Base-by-base conservation (phyloP, 2,329 filamentous ascomycete genomes). In the Colletotrichum liriopes region DNA sequence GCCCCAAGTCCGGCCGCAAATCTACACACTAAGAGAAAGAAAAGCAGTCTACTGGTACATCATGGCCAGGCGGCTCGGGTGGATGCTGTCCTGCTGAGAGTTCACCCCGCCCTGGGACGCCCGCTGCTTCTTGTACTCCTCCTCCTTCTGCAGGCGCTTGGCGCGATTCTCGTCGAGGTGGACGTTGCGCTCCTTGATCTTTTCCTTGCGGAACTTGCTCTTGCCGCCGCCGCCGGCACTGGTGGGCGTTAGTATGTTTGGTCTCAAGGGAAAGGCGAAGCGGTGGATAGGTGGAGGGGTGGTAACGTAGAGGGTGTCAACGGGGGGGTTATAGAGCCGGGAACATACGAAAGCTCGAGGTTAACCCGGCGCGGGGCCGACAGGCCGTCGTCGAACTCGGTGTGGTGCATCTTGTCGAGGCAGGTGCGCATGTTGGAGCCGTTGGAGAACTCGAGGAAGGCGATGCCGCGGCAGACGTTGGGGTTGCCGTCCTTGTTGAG, bases 381-480 rank as follows among this genome's bases (percentile, higher is more conserved):
- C 20, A 82, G 73, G 74, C 86, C 84, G 82, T 91, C 86, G 80
- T 86, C 82, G 80, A 98, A 97, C 74, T 88, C 88, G 72, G 91
- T 93, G 84, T 98, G 95, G 84, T 98, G 95, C 84, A 96, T 96
- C 75, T 94, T 91, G 82, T 95, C 94, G 73, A 98, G 87, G 79
- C 94, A 97, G 41, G 94, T 96, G 86, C 97, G 93, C 94, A 98
- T 97, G 79, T 93, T 91, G 82, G 95, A 93, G 83, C 92, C 97
- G 76, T 91, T 89, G 75, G 91, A 91, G 80, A 98, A 98, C 82
- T 98, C 96, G 77, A 98, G 86, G 82, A 98, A 97, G 7, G 94
- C 94, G 77, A 93, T 93, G 45, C 94, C 94, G 76, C 92, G 92
- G 78, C 90, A 92, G 75, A 91, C 90, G 66, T 85, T 86, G 16